Conservation (phyloP, 331 rosid species). For the Ulmus americana region DNA sequence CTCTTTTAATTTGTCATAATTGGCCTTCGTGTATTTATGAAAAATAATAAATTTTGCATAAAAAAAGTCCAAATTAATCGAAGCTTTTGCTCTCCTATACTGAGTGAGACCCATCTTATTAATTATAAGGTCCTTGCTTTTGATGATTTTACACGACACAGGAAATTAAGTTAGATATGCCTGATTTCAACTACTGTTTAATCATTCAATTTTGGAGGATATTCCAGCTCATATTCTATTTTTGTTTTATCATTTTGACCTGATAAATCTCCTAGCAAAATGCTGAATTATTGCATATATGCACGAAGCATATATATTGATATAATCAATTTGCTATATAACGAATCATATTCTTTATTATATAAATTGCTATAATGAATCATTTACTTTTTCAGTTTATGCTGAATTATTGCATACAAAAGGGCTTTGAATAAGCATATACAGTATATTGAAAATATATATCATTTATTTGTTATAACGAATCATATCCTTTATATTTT, state of each 20-base stretch:
- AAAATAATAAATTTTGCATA: conserved; percentile 1
- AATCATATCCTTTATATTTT: too few species aligned
- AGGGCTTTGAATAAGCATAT: too few species aligned
- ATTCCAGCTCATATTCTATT: conserved; percentile 9
- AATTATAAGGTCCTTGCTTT: conserved; percentile 7
- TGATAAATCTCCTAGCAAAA: neutral
- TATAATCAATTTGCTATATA: too few species aligned
- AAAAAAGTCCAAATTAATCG: conserved; percentile 1
- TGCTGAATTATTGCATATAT: neutral
- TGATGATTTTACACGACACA: neutral
- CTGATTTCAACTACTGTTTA: conserved; percentile 7
- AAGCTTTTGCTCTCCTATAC: neutral
- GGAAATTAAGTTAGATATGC: conserved; percentile 3
- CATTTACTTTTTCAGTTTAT: too few species aligned
- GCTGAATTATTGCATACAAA: too few species aligned
- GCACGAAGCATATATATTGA: too few species aligned
- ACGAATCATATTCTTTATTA: too few species aligned
- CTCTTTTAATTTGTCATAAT: neutral
- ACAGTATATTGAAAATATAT: too few species aligned
- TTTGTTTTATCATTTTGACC: neutral
- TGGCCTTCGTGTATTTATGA: neutral
- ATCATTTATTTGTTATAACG: too few species aligned
- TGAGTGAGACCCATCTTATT: conserved; percentile 11
- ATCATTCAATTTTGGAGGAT: neutral
- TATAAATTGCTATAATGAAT: too few species aligned